Evolutionary conservation across 78 protist genomes (phyloP).

Genomic region (Dictyostelium capitatum): DNA sequence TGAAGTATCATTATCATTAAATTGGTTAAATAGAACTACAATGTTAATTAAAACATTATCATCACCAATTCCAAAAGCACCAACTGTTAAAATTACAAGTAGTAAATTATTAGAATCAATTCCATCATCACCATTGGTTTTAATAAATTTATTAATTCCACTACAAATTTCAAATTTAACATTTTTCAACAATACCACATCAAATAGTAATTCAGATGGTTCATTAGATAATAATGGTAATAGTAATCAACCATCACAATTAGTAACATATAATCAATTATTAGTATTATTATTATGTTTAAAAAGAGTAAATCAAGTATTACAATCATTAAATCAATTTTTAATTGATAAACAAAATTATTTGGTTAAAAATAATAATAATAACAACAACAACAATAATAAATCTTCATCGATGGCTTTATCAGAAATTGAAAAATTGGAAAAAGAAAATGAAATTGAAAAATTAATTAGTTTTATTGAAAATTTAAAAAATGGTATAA

Average conservation of each 20-base stretch:
- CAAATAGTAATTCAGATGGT: neutral
- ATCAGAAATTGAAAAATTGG: neutral
- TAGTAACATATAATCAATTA: constrained; percentile 37
- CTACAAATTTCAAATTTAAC: constrained; percentile 23
- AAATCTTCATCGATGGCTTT: neutral
- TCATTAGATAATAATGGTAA: no score
- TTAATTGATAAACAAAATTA: neutral
- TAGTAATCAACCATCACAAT: neutral
- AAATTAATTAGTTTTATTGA: constrained; percentile 12
- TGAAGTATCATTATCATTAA: constrained; percentile 23
- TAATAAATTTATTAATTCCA: constrained; percentile 50
- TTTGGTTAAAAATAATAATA: neutral
- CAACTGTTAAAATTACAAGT: neutral
- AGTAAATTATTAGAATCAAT: constrained; percentile 18
- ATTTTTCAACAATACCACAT: neutral
- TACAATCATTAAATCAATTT: constrained; percentile 9
- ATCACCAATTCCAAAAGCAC: constrained; percentile 40
- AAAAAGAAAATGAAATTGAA: neutral
- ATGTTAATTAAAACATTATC: constrained; percentile 43
- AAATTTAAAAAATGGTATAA: constrained; percentile 31
- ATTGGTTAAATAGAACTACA: constrained; percentile 60
- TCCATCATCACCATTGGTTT: constrained; percentile 49
- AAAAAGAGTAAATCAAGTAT: constrained; percentile 56
- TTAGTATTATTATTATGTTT: constrained; percentile 31
- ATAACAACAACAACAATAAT: neutral